Evolutionary conservation across 345 rosid genomes (phyloP).

Genomic region (Mangifera indica): DNA sequence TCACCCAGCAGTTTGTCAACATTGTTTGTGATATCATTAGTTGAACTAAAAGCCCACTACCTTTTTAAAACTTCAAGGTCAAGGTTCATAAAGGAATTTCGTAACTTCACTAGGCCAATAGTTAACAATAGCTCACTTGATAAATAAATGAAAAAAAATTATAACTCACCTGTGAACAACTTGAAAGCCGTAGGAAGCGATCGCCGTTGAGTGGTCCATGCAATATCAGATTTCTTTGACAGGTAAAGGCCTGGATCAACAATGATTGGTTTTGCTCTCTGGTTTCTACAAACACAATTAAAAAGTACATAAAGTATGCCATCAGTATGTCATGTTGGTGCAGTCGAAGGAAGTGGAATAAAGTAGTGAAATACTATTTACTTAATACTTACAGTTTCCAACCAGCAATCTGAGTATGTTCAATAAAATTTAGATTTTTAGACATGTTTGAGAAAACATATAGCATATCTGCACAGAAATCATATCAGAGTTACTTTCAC

Average conservation of each 20-base stretch:
- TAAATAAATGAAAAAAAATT: conserved; percentile 14
- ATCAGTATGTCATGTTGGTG: background rate
- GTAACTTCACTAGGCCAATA: background rate
- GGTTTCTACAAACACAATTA: conserved; percentile 50
- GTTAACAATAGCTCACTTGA: background rate
- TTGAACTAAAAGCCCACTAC: background rate
- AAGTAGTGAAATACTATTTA: conserved; percentile 6
- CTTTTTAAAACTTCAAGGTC: background rate
- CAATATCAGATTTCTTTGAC: conserved; percentile 81
- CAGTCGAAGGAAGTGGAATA: background rate
- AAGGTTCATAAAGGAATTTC: background rate
- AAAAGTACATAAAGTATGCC: conserved; percentile 5
- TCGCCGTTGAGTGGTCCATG: conserved; percentile 86
- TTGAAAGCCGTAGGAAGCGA: conserved; percentile 86
- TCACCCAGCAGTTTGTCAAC: background rate
- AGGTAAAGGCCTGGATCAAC: conserved; percentile 94
- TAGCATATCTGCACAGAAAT: conserved; percentile 60
- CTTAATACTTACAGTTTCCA: conserved; percentile 83
- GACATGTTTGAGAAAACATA: conserved; percentile 80
- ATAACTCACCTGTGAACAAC: conserved; percentile 69
- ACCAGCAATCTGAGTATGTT: conserved; percentile 71
- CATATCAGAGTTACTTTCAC: conserved; percentile 15
- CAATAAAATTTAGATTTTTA: conserved; percentile 72
- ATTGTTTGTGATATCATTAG: background rate
- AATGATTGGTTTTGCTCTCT: conserved; percentile 81